These are phyloP conservation scores for Wallacemonas sp. DNA, from an alignment of 208 protist genomes.

Conservation along the genomic window DNA sequence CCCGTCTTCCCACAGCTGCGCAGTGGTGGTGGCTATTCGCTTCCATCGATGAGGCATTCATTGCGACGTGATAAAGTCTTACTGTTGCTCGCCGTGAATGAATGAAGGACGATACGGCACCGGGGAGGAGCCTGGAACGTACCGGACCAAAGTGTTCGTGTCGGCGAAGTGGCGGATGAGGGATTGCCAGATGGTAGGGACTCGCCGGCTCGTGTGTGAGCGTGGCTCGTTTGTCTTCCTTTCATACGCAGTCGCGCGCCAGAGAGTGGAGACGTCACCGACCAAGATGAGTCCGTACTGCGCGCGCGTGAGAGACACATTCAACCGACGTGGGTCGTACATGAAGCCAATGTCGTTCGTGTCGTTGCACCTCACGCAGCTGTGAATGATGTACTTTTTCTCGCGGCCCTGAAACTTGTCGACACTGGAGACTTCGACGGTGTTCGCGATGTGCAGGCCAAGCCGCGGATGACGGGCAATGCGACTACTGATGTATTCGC, in stretches of 20 bases:
- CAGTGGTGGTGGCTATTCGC: too few species aligned
- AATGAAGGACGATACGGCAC: too few species aligned
- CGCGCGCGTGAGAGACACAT: constrained; percentile 97
- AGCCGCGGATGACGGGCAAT: constrained; percentile 84
- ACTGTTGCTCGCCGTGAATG: too few species aligned
- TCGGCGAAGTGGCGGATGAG: neutral
- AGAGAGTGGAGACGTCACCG: constrained; percentile 94
- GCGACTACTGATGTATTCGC: constrained; percentile 87
- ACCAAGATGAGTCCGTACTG: constrained; percentile 96
- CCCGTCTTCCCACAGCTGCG: too few species aligned
- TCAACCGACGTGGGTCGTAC: constrained; percentile 94
- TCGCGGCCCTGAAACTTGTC: constrained; percentile 97
- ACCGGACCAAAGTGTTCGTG: neutral
- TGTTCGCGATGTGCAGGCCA: constrained; percentile 63
- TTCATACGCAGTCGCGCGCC: constrained; percentile 21
- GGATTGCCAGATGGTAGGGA: constrained; percentile 13
- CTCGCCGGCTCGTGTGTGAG: constrained; percentile 22
- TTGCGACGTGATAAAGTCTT: too few species aligned
- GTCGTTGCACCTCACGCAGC: constrained; percentile 96
- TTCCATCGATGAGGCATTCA: too few species aligned
- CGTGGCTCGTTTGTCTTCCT: too few species aligned
- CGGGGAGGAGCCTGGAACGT: too few species aligned
- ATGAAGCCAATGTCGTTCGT: constrained; percentile 97
- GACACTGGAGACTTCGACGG: constrained; percentile 93
- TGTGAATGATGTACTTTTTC: constrained; percentile 98